phyloP scores from a whole-genome alignment of 2,329 filamentous ascomycete species.

The Aspergillus sp. region DNA sequence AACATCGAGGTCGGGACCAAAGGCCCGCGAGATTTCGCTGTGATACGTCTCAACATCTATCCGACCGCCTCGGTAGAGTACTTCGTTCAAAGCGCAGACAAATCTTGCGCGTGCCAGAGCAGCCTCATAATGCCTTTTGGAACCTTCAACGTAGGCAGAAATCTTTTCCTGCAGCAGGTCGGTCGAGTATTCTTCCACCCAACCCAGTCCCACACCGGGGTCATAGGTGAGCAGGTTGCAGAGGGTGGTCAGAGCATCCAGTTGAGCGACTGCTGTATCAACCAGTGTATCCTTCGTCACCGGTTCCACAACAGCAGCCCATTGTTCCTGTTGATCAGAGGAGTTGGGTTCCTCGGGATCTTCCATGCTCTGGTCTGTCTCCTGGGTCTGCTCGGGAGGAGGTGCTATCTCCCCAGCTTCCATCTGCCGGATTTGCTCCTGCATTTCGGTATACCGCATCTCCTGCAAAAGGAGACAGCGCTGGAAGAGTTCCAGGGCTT shows the following conservation, averaged over 20 bases:
- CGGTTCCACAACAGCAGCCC: slow-evolving; percentile 66
- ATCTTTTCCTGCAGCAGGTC: slow-evolving; percentile 55
- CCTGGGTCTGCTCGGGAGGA: slow-evolving; percentile 14
- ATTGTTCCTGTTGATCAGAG: slow-evolving; percentile 52
- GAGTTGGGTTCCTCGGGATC: slow-evolving; percentile 19
- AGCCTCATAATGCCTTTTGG: slow-evolving; percentile 50
- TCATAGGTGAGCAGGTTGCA: slow-evolving; percentile 50
- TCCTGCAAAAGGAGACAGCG: slow-evolving; percentile 56
- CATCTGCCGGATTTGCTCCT: slow-evolving; percentile 43
- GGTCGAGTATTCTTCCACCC: slow-evolving; percentile 57
- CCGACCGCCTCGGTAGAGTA: slow-evolving; percentile 53
- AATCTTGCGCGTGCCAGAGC: slow-evolving; percentile 58
- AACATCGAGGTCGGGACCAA: slow-evolving; percentile 39
- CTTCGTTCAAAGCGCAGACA: slow-evolving; percentile 55
- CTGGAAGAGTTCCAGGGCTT: slow-evolving; percentile 62
- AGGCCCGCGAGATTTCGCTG: slow-evolving; percentile 41
- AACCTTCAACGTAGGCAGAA: slow-evolving; percentile 49
- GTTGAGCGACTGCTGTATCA: slow-evolving; percentile 65
- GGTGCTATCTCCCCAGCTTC: slow-evolving; percentile 23
- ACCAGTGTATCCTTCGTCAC: slow-evolving; percentile 64
- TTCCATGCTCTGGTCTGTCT: slow-evolving; percentile 8
- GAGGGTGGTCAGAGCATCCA: slow-evolving; percentile 55
- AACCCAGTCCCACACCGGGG: slow-evolving; percentile 48
- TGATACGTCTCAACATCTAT: slow-evolving; percentile 56
- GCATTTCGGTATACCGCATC: slow-evolving; percentile 45